These are phyloP conservation scores for Phytopythium montanum DNA, from an alignment of 352 stramenopile species.

Conservation along the genomic window DNA sequence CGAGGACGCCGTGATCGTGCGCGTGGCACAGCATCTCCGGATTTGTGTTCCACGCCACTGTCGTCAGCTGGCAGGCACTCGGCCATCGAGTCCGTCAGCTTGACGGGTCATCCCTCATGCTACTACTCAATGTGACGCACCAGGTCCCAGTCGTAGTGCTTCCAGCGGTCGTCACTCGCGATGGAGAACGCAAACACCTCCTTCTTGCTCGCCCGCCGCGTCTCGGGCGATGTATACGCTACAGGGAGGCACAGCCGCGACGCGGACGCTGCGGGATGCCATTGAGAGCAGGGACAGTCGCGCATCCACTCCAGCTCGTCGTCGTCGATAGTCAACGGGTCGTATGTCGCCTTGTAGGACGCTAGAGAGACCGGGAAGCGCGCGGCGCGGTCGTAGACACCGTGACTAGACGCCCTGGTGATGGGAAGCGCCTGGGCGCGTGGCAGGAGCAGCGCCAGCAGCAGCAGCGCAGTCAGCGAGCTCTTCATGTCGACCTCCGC, in stretches of 20 bases:
- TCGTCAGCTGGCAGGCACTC: constrained; percentile 43
- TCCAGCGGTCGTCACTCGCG: constrained; percentile 55
- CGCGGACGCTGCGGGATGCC: neutral
- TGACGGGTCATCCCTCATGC: neutral
- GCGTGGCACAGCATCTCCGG: constrained; percentile 79
- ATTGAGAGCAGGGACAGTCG: constrained; percentile 40
- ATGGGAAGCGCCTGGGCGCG: neutral
- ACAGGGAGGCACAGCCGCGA: constrained; percentile 59
- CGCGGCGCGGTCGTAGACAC: constrained; percentile 15
- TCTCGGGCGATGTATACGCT: constrained; percentile 3
- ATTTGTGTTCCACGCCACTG: constrained; percentile 81
- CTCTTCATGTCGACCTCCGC: neutral
- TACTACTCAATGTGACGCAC: constrained; percentile 8
- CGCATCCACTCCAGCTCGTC: constrained; percentile 17
- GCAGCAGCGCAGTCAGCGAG: constrained; percentile 10
- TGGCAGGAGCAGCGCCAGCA: constrained; percentile 17
- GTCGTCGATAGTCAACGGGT: constrained; percentile 29
- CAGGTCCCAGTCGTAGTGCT: constrained; percentile 74
- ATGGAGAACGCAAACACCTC: constrained; percentile 84
- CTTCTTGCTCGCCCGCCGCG: constrained; percentile 9
- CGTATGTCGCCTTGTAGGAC: constrained; percentile 8
- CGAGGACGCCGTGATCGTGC: constrained; percentile 68
- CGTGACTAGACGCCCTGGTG: neutral
- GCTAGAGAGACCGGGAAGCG: neutral
- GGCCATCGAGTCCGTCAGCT: neutral